Percentiles rank a stretch among this genome's conserved stretches.
phyloP scores from a whole-genome alignment of 2,329 filamentous ascomycete species.

The Botrytis paeoniae region DNA sequence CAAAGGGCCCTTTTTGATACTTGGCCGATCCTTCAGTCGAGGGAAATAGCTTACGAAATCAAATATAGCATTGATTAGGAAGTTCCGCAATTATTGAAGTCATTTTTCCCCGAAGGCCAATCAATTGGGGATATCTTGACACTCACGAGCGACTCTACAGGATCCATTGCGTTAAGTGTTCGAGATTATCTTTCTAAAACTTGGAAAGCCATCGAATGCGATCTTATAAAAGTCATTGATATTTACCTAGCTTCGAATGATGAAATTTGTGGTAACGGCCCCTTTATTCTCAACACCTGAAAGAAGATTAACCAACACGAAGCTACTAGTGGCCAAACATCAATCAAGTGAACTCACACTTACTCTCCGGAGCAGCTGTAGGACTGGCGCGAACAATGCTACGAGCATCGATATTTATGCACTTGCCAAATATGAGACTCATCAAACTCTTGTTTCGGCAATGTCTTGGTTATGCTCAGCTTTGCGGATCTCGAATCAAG shows the following conservation, averaged over 20 bases:
- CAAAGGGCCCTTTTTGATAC: not conserved
- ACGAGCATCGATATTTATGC: not conserved
- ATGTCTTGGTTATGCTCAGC: not conserved
- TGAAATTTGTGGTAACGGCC: not conserved
- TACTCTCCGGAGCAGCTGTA: not conserved
- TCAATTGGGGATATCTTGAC: not conserved
- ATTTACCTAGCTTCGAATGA: not conserved
- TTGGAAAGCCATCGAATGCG: not conserved
- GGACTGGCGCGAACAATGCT: not conserved
- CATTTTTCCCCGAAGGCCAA: not conserved
- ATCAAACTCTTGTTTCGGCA: not conserved
- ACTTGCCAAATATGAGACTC: not conserved
- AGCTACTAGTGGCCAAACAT: not conserved
- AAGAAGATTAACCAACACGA: not conserved
- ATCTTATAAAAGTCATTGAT: not conserved
- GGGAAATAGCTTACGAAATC: not conserved
- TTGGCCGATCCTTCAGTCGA: not conserved
- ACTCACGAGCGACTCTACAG: not conserved
- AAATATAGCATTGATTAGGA: not conserved
- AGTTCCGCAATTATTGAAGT: not conserved
- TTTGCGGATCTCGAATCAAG: not conserved
- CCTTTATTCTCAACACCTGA: not conserved
- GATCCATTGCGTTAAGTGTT: not conserved
- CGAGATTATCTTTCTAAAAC: not conserved
- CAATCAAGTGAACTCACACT: not conserved